These are phyloP conservation scores for Platanthera guangdongensis DNA, from an alignment of 106 monocot genomes.

Conservation along the genomic window DNA sequence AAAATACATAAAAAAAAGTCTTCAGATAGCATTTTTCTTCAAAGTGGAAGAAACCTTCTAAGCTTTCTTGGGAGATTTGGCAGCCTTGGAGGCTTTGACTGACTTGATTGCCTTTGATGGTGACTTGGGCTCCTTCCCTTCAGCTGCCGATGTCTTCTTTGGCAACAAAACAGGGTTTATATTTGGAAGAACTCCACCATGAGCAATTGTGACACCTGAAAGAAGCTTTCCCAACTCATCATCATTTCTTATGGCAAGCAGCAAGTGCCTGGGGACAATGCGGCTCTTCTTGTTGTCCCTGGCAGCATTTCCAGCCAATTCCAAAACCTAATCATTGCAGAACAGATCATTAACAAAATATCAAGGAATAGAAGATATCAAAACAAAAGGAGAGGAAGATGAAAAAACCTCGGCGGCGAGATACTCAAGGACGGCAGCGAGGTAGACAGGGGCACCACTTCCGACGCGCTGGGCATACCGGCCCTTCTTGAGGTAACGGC, in stretches of 20 bases:
- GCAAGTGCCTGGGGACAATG: neutral
- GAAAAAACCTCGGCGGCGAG: constrained; percentile 40
- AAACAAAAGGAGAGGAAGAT: neutral
- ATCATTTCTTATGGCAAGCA: constrained; percentile 1
- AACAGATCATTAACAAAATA: neutral
- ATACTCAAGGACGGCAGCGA: constrained; percentile 54
- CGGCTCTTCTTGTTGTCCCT: constrained; percentile 7
- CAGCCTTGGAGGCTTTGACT: neutral
- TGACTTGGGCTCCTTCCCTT: neutral
- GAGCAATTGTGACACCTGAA: neutral
- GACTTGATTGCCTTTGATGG: neutral
- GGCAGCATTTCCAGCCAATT: constrained; percentile 3
- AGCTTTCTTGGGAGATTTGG: neutral
- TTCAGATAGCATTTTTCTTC: no score
- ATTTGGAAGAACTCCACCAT: constrained; percentile 3
- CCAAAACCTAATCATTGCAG: neutral
- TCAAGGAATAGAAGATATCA: neutral
- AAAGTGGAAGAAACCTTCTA: neutral
- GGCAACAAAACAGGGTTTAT: constrained; percentile 8
- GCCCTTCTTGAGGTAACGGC: constrained; percentile 47
- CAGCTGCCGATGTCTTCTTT: neutral
- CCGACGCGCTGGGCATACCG: constrained; percentile 52
- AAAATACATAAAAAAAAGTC: no score
- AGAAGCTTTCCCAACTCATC: constrained; percentile 7
- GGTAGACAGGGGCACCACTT: constrained; percentile 46